Base-by-base conservation (phyloP, 257 asterid genomes). In the Nemophila menziesii region DNA sequence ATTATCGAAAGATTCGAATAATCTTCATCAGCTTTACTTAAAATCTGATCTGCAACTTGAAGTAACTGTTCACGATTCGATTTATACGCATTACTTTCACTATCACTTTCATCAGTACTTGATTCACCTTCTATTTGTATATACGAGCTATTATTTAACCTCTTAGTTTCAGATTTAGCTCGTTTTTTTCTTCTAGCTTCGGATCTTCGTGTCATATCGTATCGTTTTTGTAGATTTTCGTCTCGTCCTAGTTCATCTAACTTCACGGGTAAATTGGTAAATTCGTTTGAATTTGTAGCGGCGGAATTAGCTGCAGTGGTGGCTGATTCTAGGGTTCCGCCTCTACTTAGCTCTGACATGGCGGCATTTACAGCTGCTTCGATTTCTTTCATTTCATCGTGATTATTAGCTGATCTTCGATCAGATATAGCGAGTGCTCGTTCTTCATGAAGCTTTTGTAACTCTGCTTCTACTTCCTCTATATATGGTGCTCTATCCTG, bases 31-130 rank as follows among this genome's bases (percentile, higher is more conserved):
- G 96, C 93, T 65, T 90, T 94, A 51, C 94, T 58, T 36, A 90
- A 71, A 52, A 85, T 75, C 44, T 74, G 73, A 49, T 74, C 94
- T 43, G 99, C 86, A 55, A 77, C 73, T 69, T 67, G 72, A 69
- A 90, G 83, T 67, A 85, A 64, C 51, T 90, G 81, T 58, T 48
- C 61, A 39, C 78, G 89, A 58, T 61, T 72, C 4, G 99, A 90
- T 64, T 79, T 71, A 40, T 85, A 78, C 20, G 93, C 96, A 7
- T 69, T 67, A 45, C 62, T 63, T 79, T 90, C 99, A 46, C 82
- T 70, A 61, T 90, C 99, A 58, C 99, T 90, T 67, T 79, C 99
- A 56, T 90, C 99, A 3, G 99, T 90, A 69, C 93, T 90, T 58
- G 86, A 70, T 62, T 90, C 99, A 57, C 99, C 99, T 65, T 90